These are phyloP conservation scores for Fusarium scirpi DNA, from an alignment of 2,329 filamentous ascomycete species.

Conservation along the genomic window DNA sequence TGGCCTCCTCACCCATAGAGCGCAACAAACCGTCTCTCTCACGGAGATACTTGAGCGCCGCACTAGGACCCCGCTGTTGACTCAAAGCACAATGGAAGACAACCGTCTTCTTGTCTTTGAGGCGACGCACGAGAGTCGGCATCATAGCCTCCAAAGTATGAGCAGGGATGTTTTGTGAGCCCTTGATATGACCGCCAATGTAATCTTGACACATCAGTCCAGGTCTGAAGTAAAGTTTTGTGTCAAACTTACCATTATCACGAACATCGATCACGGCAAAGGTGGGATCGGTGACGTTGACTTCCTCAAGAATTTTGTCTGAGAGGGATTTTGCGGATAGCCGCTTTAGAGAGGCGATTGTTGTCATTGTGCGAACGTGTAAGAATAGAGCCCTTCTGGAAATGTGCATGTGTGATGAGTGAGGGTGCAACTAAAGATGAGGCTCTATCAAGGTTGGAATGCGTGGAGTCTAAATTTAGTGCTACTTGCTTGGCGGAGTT, in stretches of 20 bases:
- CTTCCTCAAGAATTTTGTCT: slow-evolving; percentile 68
- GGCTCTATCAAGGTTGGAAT: slow-evolving; percentile 8
- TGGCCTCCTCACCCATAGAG: slow-evolving; percentile 47
- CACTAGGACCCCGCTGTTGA: slow-evolving; percentile 88
- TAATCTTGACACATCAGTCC: slow-evolving; percentile 70
- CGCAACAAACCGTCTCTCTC: slow-evolving; percentile 69
- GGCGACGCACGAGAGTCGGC: slow-evolving; percentile 82
- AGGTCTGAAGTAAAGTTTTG: accelerated
- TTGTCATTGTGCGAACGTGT: slow-evolving; percentile 57
- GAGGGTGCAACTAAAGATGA: slow-evolving; percentile 9
- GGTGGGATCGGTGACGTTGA: slow-evolving; percentile 54
- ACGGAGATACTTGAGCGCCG: slow-evolving; percentile 82
- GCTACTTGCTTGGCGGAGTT: background rate
- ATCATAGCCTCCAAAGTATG: slow-evolving; percentile 78
- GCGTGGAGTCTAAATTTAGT: slow-evolving; percentile 17
- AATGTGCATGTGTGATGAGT: slow-evolving; percentile 23
- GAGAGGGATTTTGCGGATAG: slow-evolving; percentile 78
- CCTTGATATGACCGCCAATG: slow-evolving; percentile 88
- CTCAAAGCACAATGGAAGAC: slow-evolving; percentile 95
- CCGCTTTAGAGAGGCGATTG: slow-evolving; percentile 72
- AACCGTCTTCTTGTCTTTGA: slow-evolving; percentile 82
- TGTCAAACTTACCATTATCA: slow-evolving; percentile 71
- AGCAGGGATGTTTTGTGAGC: slow-evolving; percentile 81
- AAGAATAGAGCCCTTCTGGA: slow-evolving; percentile 8
- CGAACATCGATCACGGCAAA: slow-evolving; percentile 90